Base-by-base conservation (phyloP, 345 rosid genomes). In the Salix udensis region DNA sequence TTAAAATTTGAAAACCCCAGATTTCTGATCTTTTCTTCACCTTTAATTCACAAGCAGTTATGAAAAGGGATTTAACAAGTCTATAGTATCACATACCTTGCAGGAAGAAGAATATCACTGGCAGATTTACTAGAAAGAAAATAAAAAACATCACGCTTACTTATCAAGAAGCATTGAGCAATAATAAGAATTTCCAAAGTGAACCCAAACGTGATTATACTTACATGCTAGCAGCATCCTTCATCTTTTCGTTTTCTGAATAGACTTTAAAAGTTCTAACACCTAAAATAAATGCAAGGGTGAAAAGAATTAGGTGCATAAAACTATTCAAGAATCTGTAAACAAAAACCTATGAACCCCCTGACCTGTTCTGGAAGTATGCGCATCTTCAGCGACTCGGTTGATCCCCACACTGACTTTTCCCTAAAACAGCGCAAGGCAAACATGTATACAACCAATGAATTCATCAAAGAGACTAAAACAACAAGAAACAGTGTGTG, bases 181-280 rank as follows among this genome's bases (percentile, higher is more conserved):
- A n/a, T 28, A 61, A 52, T 1, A 42, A 70, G 66, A 48, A 53
- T 11, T 36, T 55, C 11, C 36, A 12, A 0, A 50, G 21, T 67
- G 23, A 70, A 62, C 16, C 15, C 24, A 46, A 53, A 37, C 12
- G 14, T 55, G 68, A 62, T 65, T 48, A 19, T 64, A 83, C 94
- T 88, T 86, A 91, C 96, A 74, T 39, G 75, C 72, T 39, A 78
- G 67, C 70, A 4, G 77, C 74, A 73, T 83, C 90, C 76, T 87
- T 87, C 21, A 66, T 73, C 76, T 79, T 83, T 14, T 70, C 88
- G 68, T 77, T 77, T 68, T 88, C 92, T 0, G 90, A 65, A 48
- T 73, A 88, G 60, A 92, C 75, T 76, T 81, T 89, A 53, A 92
- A 83, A 79, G 76, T 82, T 62, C 83, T 74, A 65, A 55, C 74